Evolutionary conservation across 2,329 filamentous ascomycete genomes (phyloP), one percentile per base, ranked within the genome.

Genomic region (Graphiopsis chlorocephala): DNA sequence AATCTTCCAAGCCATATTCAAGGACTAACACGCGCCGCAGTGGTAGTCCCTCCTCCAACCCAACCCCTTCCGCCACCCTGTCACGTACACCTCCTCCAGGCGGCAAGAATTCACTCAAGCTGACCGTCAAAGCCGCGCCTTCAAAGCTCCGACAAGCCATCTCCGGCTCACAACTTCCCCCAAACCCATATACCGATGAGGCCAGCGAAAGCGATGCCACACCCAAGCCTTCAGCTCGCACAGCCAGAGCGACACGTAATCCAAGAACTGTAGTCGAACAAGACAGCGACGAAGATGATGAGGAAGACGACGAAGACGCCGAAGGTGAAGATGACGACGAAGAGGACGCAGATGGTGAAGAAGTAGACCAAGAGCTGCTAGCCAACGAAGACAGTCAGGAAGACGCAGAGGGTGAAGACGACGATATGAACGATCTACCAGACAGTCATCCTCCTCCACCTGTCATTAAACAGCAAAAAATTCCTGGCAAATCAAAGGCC

Each of bases 111-210:
- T 81, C 79, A 59, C 78, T 83, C 64, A 77, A 79, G 64, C 77
- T 83, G 65, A 83, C 80, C 45, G 81, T 83, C 68, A 83, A 83
- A 67, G 80, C 81, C 15, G 79, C 80, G 2, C 81, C 81, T 20
- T 80, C 76, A 73, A 82, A 81, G 73, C 76, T 83, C 26, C 76
- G 80, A 62, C 78, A 83, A 64, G 81, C 80, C 42, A 82, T 79
- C 0, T 77, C 77, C 45, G 77, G 73, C 64, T 69, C 75, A 29
- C 70, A 69, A 10, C 66, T 74, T 3, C 72, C 73, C 26, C 73
- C 74, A 26, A 74, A 75, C 53, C 70, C 73, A 28, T 74, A 75
- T 38, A 68, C 70, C 29, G 72, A 73, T 35, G 66, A 64, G n/a
- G 66, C 64, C 15, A 74, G 72, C 64, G 73, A 75, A 38, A 74